A percentile compares a stretch with the other conserved stretches of the same genome.
These are phyloP conservation scores for Acacia concinna DNA, from an alignment of 331 rosid genomes.

Conservation along the genomic window DNA sequence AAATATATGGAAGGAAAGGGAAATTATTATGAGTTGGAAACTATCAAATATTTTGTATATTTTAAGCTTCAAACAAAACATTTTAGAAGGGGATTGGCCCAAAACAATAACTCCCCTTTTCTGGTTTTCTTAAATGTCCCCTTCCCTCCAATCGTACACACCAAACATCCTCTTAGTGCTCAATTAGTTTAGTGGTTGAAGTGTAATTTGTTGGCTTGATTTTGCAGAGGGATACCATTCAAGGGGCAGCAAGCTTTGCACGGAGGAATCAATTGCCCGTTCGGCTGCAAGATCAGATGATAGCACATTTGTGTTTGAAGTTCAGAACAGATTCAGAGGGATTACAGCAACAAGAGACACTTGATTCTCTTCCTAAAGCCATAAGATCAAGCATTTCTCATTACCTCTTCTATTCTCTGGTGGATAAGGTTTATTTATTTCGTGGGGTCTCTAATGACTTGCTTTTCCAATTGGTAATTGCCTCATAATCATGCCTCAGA, in stretches of 20 bases:
- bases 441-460: slow-evolving; percentile 87
- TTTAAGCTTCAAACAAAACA: no score
- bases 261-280: slow-evolving; percentile 81
- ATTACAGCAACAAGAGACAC: slow-evolving; percentile 94
- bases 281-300: slow-evolving; percentile 95
- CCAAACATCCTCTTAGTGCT: neutral
- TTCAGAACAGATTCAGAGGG: slow-evolving; percentile 95
- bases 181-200: neutral
- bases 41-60: no score
- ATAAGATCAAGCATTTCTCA: slow-evolving; percentile 92
- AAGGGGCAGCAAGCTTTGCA: slow-evolving; percentile 94
- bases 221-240: slow-evolving; percentile 88
- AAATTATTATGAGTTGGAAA: no score
- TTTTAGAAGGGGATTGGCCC: no score
- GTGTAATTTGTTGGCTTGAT: neutral
- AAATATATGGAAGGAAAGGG: no score
- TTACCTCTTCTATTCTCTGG: slow-evolving; percentile 70
- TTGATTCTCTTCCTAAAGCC: slow-evolving; percentile 98
- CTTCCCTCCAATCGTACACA: no score
- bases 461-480: slow-evolving; percentile 87
- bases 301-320: slow-evolving; percentile 93
- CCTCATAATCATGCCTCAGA: neutral
- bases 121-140: no score
- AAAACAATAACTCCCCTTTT: no score
- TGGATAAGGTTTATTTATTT: slow-evolving; percentile 84